These are phyloP conservation scores for Blastobotrys illinoisensis DNA, from an alignment of 1,139 yeast species.

Conservation along the genomic window DNA sequence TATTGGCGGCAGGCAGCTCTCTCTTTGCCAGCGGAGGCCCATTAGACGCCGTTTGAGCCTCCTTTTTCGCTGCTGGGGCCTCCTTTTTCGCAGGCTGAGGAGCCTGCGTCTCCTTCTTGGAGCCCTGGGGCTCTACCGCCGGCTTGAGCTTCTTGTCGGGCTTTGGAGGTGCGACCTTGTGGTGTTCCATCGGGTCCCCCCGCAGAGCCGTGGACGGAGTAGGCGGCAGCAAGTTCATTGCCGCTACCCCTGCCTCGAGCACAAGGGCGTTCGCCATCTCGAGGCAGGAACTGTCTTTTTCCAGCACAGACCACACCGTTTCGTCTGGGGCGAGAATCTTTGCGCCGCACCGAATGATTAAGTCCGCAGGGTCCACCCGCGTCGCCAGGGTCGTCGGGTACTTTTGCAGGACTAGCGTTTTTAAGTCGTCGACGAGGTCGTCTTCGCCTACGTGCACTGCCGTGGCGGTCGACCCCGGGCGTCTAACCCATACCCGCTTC, in stretches of 20 bases:
- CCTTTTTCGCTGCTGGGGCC: not conserved
- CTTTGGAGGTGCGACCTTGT: constrained; percentile 39
- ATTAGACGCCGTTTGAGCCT: not conserved
- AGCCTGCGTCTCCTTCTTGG: not conserved
- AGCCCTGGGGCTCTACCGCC: not conserved
- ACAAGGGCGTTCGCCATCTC: not conserved
- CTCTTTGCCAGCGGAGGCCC: not conserved
- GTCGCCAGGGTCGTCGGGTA: constrained; percentile 67
- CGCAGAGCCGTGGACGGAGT: constrained; percentile 44
- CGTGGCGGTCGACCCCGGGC: constrained; percentile 58
- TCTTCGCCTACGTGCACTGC: constrained; percentile 49
- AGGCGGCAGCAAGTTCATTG: not conserved
- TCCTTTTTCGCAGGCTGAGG: not conserved
- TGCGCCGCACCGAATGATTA: constrained; percentile 22
- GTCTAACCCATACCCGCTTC: constrained; percentile 58
- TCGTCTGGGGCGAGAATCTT: constrained; percentile 47
- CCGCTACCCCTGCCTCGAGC: not conserved
- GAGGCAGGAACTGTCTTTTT: constrained; percentile 24
- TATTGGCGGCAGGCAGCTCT: too few relatives aligned
- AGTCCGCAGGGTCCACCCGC: constrained; percentile 65
- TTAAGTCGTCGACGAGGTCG: constrained; percentile 71
- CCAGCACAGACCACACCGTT: constrained; percentile 53
- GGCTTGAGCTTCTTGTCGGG: not conserved
- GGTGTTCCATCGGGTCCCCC: constrained; percentile 72
- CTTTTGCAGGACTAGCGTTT: constrained; percentile 51